Evolutionary conservation across 306 rosid species (phyloP), one percentile per base, ranked within the genome.

Genomic region (Oemleria cerasiformis): DNA sequence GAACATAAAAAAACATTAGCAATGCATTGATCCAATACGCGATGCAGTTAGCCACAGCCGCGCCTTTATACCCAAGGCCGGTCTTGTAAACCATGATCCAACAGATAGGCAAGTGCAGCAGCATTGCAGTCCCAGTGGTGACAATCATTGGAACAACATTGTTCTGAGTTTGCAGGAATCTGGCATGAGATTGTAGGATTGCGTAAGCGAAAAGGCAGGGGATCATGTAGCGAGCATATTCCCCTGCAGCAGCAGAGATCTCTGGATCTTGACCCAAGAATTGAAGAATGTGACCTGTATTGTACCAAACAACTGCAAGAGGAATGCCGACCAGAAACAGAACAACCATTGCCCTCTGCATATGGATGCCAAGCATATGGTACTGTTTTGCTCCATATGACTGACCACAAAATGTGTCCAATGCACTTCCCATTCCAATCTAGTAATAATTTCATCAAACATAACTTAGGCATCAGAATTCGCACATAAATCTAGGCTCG

Each of bases 261-360:
- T 75, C 78, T 7, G 80, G 78, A 53, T 82, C 83, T 49, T 82
- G 86, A 47, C 78, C 80, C 49, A 82, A 50, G 59, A 67, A 69
- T 3, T 7, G 8, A 25, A 78, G 86, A 63, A 78, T 78, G 13
- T 41, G 72, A 13, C 82, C 76, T 5, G 79, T 76, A 65, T 67
- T 82, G 59, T 19, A 34, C 83, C 83, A 75, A 8, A 78, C 34
- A 30, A 16, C 38, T 3, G 78, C 64, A 10, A 78, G 73, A 7
- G 83, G 83, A 25, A 75, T n/a, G 73, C 78, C 7, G 63, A 7
- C 78, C 8, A 75, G 70, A 2, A 78, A 67, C 54, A 82, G 81
- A 78, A 82, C 81, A 40, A 82, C 4, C 78, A 82, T 78, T 25
- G 75, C 83, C 47, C 86, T 71, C 60, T 81, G 85, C 79, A 73